phyloP scores from a whole-genome alignment of 2,329 filamentous ascomycete species.

The Talaromyces sp. region DNA sequence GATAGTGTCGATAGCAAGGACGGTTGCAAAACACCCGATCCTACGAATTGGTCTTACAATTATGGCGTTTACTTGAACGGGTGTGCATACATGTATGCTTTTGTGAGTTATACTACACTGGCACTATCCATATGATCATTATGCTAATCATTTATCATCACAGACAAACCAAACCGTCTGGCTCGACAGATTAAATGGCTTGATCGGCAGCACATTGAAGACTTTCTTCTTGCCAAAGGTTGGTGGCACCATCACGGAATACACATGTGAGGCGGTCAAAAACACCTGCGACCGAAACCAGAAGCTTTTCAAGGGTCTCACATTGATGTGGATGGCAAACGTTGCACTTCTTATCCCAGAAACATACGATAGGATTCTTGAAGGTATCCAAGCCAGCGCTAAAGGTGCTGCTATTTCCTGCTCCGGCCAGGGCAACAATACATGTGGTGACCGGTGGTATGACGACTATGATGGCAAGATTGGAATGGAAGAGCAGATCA shows the following conservation, averaged over 20 bases:
- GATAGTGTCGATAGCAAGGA: conserved; percentile 52
- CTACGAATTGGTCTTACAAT: conserved; percentile 1
- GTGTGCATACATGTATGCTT: conserved; percentile 4
- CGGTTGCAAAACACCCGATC: conserved; percentile 43
- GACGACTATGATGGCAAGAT: background rate
- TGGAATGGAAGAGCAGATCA: conserved; percentile 1
- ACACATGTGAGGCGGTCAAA: background rate
- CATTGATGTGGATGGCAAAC: conserved; percentile 1
- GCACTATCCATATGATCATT: background rate
- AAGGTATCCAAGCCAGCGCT: background rate
- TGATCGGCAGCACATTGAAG: background rate
- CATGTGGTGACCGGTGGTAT: conserved; percentile 4
- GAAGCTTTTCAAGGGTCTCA: conserved; percentile 5
- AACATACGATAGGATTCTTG: background rate
- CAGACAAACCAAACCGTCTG: background rate
- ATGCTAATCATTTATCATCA: background rate
- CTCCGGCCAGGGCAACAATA: background rate
- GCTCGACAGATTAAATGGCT: background rate
- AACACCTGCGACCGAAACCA: background rate
- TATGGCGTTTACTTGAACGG: conserved; percentile 3
- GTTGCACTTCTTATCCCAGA: background rate
- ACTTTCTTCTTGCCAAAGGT: background rate
- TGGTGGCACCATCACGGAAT: background rate
- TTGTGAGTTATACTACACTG: background rate
- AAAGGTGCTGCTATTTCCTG: background rate